Conservation (phyloP, 2,329 filamentous ascomycete genomes). For the Bimuria novae-zelandiae region DNA sequence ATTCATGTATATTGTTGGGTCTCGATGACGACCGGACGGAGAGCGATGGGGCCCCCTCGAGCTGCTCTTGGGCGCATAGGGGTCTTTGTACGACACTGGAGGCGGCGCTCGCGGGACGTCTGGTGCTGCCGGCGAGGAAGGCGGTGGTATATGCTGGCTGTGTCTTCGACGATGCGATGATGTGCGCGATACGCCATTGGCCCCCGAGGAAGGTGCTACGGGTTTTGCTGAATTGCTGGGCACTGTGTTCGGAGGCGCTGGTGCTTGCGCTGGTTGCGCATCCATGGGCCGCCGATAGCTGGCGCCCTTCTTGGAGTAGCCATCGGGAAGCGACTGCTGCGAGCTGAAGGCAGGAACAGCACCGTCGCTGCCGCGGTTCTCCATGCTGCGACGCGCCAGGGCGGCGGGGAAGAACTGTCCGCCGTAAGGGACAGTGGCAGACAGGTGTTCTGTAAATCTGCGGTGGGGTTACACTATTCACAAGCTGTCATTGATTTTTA, state of each 20-base stretch:
- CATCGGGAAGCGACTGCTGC: slow-evolving; percentile 31
- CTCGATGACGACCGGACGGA: slow-evolving; percentile 34
- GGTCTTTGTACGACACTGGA: slow-evolving; percentile 50
- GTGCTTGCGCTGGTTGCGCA: slow-evolving; percentile 28
- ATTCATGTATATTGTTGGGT: slow-evolving; percentile 40
- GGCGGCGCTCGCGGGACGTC: slow-evolving; percentile 64
- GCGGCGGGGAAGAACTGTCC: background rate
- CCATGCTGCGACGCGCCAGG: slow-evolving; percentile 32
- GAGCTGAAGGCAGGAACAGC: slow-evolving; percentile 29
- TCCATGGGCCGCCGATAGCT: slow-evolving; percentile 41
- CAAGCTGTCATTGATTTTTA: background rate
- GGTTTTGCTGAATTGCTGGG: slow-evolving; percentile 36
- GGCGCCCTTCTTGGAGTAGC: slow-evolving; percentile 38
- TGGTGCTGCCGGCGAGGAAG: slow-evolving; percentile 54
- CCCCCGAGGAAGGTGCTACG: slow-evolving; percentile 20
- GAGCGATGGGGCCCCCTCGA: slow-evolving; percentile 31
- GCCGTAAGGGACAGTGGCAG: slow-evolving; percentile 11
- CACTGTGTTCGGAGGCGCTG: slow-evolving; percentile 22
- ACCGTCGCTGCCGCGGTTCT: slow-evolving; percentile 33
- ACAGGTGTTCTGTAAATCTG: background rate
- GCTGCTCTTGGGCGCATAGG: slow-evolving; percentile 41
- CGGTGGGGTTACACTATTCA: slow-evolving; percentile 7
- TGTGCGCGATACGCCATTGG: slow-evolving; percentile 27
- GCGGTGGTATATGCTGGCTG: slow-evolving; percentile 37
- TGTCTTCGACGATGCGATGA: slow-evolving; percentile 38